Conservation (phyloP, 345 rosid species). For the Gossypium ekmanianum region DNA sequence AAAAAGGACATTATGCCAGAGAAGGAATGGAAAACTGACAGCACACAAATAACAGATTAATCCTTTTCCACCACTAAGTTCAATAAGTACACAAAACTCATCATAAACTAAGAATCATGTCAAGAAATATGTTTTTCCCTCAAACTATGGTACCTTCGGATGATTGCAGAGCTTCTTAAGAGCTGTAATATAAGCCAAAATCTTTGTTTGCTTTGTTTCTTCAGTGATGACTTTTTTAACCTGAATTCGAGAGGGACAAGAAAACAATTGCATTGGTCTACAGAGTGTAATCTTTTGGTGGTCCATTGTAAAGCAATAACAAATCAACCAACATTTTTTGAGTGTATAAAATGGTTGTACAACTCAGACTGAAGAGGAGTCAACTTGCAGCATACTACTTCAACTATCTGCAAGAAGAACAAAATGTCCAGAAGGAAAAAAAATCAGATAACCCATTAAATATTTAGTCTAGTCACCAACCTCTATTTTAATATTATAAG, state of each 20-base stretch:
- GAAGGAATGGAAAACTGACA: neutral
- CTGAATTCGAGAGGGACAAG: conserved; percentile 37
- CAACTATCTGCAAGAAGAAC: conserved; percentile 67
- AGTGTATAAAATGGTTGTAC: conserved; percentile 88
- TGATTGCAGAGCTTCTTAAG: conserved; percentile 99
- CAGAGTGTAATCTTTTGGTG: neutral
- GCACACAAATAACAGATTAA: neutral
- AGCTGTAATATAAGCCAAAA: conserved; percentile 94
- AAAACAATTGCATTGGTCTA: conserved; percentile 4
- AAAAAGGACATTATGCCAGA: neutral
- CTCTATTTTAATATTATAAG: neutral
- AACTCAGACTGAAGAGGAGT: conserved; percentile 82
- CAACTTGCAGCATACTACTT: conserved; percentile 99
- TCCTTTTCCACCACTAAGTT: neutral
- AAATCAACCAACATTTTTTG: conserved; percentile 72
- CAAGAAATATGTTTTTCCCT: neutral
- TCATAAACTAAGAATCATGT: neutral
- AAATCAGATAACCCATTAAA: neutral
- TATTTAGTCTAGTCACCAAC: neutral
- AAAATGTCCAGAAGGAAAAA: conserved; percentile 13
- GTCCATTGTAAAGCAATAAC: conserved; percentile 11
- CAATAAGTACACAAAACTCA: neutral
- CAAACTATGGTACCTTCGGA: conserved; percentile 64
- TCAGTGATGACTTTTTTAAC: conserved; percentile 77
- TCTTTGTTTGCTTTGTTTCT: conserved; percentile 80